Conservation (phyloP, 768 basidiomycete genomes). For the Agrocybe praecox region DNA sequence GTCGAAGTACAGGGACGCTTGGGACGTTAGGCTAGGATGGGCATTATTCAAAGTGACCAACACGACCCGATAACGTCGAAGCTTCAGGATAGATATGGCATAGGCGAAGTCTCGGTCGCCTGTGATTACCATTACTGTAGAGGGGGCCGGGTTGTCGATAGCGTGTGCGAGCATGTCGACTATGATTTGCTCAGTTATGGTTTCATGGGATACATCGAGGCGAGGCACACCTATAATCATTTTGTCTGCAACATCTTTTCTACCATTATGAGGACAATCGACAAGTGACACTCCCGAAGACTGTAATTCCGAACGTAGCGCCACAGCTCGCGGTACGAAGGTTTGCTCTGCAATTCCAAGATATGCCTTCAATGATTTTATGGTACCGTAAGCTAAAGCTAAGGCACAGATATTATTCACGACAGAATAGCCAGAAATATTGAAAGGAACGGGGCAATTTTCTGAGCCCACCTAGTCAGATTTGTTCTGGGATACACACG, state of each 20-base stretch:
- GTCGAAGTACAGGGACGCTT: slow-evolving; percentile 48
- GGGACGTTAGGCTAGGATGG: slow-evolving; percentile 40
- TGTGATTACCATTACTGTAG: slow-evolving; percentile 49
- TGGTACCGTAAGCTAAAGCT: slow-evolving; percentile 27
- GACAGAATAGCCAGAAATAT: slow-evolving; percentile 26
- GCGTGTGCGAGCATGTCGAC: slow-evolving; percentile 30
- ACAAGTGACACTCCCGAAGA: slow-evolving; percentile 47
- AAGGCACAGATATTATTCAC: slow-evolving; percentile 28
- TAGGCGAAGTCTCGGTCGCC: slow-evolving; percentile 48
- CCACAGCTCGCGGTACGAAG: slow-evolving; percentile 6
- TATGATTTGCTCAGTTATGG: not conserved
- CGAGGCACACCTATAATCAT: slow-evolving; percentile 46
- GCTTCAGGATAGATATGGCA: slow-evolving; percentile 40
- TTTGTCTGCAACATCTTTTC: slow-evolving; percentile 46
- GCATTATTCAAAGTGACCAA: slow-evolving; percentile 41
- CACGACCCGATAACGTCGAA: slow-evolving; percentile 38
- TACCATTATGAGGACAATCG: slow-evolving; percentile 38
- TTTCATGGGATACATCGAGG: too few species aligned
- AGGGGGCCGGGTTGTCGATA: slow-evolving; percentile 45
- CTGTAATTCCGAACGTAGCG: slow-evolving; percentile 38
- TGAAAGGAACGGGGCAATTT: slow-evolving; percentile 30
- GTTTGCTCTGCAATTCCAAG: slow-evolving; percentile 27
- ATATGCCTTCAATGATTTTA: slow-evolving; percentile 34
- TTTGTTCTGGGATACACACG: not conserved
- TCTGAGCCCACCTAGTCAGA: slow-evolving; percentile 17